Evolutionary conservation across 768 basidiomycete species (phyloP).

Genomic region (Psilocybe sp.): DNA sequence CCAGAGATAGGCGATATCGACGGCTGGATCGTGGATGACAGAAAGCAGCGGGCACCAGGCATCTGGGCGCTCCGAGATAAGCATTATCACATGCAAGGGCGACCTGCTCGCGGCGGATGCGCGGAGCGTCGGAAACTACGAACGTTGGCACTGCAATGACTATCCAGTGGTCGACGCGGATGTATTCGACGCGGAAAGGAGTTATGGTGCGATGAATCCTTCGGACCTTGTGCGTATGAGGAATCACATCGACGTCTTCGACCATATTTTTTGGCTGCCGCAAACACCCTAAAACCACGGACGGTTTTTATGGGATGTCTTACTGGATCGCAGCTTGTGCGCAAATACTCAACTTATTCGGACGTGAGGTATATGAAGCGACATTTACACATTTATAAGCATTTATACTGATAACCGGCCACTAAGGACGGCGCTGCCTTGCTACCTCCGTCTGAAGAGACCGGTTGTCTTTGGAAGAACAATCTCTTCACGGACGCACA

Average conservation of each 20-base stretch:
- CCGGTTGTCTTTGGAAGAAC: slow-evolving; percentile 90
- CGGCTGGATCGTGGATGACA: slow-evolving; percentile 72
- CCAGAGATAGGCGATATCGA: slow-evolving; percentile 62
- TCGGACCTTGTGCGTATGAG: slow-evolving; percentile 84
- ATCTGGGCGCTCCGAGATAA: slow-evolving; percentile 88
- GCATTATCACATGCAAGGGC: slow-evolving; percentile 84
- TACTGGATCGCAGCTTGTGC: slow-evolving; percentile 86
- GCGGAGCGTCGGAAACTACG: slow-evolving; percentile 72
- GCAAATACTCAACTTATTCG: slow-evolving; percentile 17
- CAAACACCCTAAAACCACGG: slow-evolving; percentile 27
- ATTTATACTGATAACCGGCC: slow-evolving; percentile 90
- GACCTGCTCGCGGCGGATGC: slow-evolving; percentile 88
- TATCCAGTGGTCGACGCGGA: slow-evolving; percentile 58
- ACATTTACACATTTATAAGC: slow-evolving; percentile 4
- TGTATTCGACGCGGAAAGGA: slow-evolving; percentile 33
- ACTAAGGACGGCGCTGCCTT: slow-evolving; percentile 91
- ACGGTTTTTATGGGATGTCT: slow-evolving; percentile 89
- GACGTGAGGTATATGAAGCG: background rate
- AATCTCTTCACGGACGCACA: slow-evolving; percentile 94
- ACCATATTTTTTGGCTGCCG: slow-evolving; percentile 39
- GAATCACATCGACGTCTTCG: slow-evolving; percentile 47
- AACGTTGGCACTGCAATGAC: slow-evolving; percentile 89
- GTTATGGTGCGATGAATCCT: slow-evolving; percentile 85
- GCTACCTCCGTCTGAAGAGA: slow-evolving; percentile 79
- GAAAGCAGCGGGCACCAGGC: slow-evolving; percentile 71